Conservation (phyloP, 805 yeast species). For the Sugiyamaella valdiviana region DNA sequence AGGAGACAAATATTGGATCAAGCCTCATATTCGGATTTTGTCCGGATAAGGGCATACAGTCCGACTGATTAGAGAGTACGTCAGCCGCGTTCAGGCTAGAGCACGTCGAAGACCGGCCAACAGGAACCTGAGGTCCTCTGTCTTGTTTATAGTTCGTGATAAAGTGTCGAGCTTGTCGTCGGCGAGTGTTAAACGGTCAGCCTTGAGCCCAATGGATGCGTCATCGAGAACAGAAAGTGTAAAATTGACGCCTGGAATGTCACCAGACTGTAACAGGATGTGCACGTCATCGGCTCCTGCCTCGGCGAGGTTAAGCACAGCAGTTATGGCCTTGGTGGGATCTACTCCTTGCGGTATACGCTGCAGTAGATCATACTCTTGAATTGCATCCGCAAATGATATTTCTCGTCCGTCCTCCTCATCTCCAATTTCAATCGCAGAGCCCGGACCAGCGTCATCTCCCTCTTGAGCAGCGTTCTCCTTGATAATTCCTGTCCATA, state of each 20-base stretch:
- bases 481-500: slow-evolving; percentile 4
- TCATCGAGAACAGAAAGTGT: background rate
- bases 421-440: background rate
- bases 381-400: slow-evolving; percentile 20
- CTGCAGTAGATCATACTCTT: slow-evolving; percentile 11
- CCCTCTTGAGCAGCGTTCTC: background rate
- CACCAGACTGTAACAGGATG: background rate
- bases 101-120: background rate
- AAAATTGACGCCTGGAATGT: background rate
- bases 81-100: no score
- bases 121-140: background rate
- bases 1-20: background rate
- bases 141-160: background rate
- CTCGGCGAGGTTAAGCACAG: background rate
- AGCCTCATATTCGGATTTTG: background rate
- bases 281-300: background rate
- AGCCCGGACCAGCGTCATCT: no score
- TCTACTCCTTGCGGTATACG: background rate
- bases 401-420: slow-evolving; percentile 10
- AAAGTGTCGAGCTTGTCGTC: background rate
- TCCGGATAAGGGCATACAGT: background rate
- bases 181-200: background rate
- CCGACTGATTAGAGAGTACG: background rate
- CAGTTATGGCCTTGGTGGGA: background rate
- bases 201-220: background rate